Evolutionary conservation across 768 basidiomycete genomes (phyloP).

Genomic region (Xerocomellus chrysenteron): DNA sequence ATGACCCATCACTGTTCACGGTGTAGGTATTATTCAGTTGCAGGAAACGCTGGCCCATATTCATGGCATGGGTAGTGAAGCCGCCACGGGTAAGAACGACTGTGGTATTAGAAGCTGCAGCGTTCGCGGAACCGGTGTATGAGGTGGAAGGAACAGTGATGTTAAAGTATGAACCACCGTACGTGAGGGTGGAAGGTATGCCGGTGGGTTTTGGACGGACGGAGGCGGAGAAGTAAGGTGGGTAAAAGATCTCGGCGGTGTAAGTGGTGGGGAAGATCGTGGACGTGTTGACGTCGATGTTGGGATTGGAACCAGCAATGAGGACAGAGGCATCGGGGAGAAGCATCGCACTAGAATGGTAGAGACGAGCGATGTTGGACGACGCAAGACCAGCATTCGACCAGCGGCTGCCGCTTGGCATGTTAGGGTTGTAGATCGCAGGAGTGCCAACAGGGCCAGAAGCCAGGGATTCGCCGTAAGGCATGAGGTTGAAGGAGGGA

Average conservation of each 20-base stretch:
- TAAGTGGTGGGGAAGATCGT: constrained; percentile 77
- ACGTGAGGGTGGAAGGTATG: constrained; percentile 71
- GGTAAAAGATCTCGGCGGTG: constrained; percentile 86
- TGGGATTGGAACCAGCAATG: constrained; percentile 92
- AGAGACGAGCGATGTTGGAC: constrained; percentile 76
- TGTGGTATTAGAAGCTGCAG: constrained; percentile 70
- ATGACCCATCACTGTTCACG: constrained; percentile 72
- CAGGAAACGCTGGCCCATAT: constrained; percentile 84
- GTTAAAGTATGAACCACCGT: constrained; percentile 84
- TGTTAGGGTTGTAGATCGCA: constrained; percentile 79
- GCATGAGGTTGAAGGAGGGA: constrained; percentile 51
- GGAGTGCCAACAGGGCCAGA: constrained; percentile 76
- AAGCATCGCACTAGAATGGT: constrained; percentile 89
- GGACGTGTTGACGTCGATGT: constrained; percentile 73
- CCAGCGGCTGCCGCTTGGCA: constrained; percentile 72
- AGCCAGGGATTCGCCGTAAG: constrained; percentile 71
- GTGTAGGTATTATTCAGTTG: constrained; percentile 87
- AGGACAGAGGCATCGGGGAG: constrained; percentile 85
- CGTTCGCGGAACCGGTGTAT: constrained; percentile 64
- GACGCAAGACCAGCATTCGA: constrained; percentile 62
- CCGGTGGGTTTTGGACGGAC: constrained; percentile 69
- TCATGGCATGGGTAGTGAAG: constrained; percentile 85
- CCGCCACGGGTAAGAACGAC: constrained; percentile 84
- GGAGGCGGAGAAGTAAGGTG: constrained; percentile 75
- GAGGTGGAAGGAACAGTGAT: constrained; percentile 64